phyloP scores from a whole-genome alignment of 345 rosid genomes.

The Turritis glabra region DNA sequence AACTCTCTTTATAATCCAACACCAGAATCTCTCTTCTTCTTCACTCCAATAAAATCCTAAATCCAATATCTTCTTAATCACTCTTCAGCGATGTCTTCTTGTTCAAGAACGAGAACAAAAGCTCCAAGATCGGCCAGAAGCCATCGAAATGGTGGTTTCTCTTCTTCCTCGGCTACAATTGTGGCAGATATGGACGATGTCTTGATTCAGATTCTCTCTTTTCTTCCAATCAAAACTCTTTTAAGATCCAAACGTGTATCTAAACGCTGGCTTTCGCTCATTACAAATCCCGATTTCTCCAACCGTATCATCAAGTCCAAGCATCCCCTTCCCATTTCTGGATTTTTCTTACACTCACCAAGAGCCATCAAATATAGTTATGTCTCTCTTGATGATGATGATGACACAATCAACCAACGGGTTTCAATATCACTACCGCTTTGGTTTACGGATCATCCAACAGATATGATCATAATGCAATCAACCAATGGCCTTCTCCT shows the following conservation, averaged over 20 bases:
- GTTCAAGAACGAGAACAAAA: constrained; percentile 25
- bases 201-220: constrained; percentile 34
- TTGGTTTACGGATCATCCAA: constrained; percentile 32
- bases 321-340: constrained; percentile 17
- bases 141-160: neutral
- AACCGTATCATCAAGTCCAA: neutral
- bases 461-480: constrained; percentile 38
- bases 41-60: neutral
- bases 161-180: constrained; percentile 18
- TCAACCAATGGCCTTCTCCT: constrained; percentile 59
- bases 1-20: constrained; percentile 5
- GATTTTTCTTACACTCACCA: constrained; percentile 8
- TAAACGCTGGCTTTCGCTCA: constrained; percentile 42
- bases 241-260: constrained; percentile 37
- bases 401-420: neutral
- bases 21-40: neutral
- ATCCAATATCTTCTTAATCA: neutral
- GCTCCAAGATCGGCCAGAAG: constrained; percentile 24
- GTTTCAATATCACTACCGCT: constrained; percentile 3
- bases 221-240: constrained; percentile 27
- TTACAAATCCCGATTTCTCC: constrained; percentile 36
- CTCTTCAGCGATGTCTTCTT: constrained; percentile 3
- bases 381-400: constrained; percentile 17
- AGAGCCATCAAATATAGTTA: neutral
- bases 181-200: constrained; percentile 33